Percentiles rank a stretch among this genome's conserved stretches.
phyloP scores from a whole-genome alignment of 768 basidiomycete species.

The Tulasnella sp. region DNA sequence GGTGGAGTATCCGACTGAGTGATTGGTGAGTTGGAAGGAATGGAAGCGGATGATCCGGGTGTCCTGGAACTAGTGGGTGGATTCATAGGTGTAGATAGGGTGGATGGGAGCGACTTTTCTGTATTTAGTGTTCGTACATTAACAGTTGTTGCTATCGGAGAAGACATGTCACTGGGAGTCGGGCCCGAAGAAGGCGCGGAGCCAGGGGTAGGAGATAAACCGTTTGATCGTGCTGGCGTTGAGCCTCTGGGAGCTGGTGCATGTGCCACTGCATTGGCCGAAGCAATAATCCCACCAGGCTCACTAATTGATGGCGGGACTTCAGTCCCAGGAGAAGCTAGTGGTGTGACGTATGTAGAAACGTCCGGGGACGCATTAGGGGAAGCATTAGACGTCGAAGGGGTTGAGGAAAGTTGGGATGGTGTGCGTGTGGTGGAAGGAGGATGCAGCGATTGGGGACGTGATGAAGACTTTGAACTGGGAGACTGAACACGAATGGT shows the following conservation, averaged over 20 bases:
- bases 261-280: too few species aligned
- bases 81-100: too few species aligned
- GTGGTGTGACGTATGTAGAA: too few species aligned
- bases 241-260: neutral
- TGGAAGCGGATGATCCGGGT: too few species aligned
- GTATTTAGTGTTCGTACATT: neutral
- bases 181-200: too few species aligned
- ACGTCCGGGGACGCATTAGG: too few species aligned
- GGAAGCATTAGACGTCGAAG: neutral
- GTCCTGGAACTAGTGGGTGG: too few species aligned
- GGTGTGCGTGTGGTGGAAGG: constrained; percentile 1
- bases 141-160: neutral
- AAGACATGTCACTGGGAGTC: neutral
- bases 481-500: neutral
- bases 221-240: neutral
- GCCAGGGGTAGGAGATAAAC: neutral
- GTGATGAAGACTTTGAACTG: neutral
- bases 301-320: too few species aligned
- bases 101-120: too few species aligned
- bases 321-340: too few species aligned
- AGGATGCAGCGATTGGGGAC: neutral
- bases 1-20: neutral
- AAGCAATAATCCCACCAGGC: too few species aligned
- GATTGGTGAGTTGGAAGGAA: neutral
- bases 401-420: neutral